Evolutionary conservation across 2,329 filamentous ascomycete species (phyloP), one percentile per base, ranked within the genome.

Genomic region (Alternaria infectoria): DNA sequence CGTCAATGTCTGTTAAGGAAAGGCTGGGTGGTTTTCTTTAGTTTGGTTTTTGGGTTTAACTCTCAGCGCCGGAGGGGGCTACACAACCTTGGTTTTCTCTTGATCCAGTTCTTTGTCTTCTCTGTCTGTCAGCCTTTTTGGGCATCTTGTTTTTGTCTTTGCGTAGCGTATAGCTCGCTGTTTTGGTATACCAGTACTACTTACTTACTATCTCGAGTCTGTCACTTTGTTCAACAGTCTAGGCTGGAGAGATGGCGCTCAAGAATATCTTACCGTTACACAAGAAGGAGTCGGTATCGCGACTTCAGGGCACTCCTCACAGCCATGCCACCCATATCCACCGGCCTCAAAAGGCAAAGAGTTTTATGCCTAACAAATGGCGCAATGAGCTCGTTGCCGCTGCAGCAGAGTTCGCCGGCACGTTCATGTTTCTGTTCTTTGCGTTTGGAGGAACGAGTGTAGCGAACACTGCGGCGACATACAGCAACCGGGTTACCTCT

Each of bases 401-500:
- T 4, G 52, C 73, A 2, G 76, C 78, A 12, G 80, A 81, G 45
- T 80, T 81, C 25, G 74, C 76, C 4, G 80, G 80, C 4, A 81
- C 80, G 2, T 80, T 79, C 59, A 75, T 81, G 76, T 81, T 81
- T 54, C 70, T 81, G 5, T 81, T 80, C 72, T 80, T 81, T 44
- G 78, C 79, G 0, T 81, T 78, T 59, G 77, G 76, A 2, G 79
- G 78, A 5, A 80, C 79, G 0, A 74, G 76, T 36, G 77, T 80
- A 6, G 79, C 79, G 21, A 80, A 80, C 47, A 76, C 74, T 5
- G 71, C 75, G 1, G 75, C 76, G 4, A 28, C 62, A 6, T 66
- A 56, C 45, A 69, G 62, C 30, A 62, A 77, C 58, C 45, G 63
- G 4, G 57, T 67, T 1, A 72, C 69, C 1, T 69, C 73, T 26